Base-by-base conservation (phyloP, 2,329 filamentous ascomycete genomes). In the Fusarium heterosporum region DNA sequence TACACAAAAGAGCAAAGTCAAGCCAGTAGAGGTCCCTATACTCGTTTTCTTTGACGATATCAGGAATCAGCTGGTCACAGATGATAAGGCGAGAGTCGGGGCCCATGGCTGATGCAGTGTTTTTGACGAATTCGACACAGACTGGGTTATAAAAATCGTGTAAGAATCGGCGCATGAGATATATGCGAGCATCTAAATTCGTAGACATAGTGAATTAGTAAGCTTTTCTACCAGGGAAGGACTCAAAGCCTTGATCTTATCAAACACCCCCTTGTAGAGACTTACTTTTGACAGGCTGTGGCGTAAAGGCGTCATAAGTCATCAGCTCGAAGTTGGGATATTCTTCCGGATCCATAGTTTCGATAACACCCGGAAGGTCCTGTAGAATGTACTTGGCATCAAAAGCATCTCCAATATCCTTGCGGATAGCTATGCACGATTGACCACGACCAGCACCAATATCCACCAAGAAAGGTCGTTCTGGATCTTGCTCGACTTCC, bases 11-110 rank as follows among this genome's bases (percentile, higher is more conserved):
- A 8, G 70, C 69, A 29, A 76, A 64, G 46, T 78, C 76, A 4
- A 76, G 69, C 76, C 76, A 78, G 53, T 75, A 76, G 1, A 75
- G 56, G 19, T 73, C 71, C 52, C 61, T 64, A 25, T 71, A 62
- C 17, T 69, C 70, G 12, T 69, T 66, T 12, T 68, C 64, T 8
- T 74, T 64, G 2, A 75, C 75, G 48, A 58, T 69, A 12, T 76
- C 74, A 1, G 77, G 78, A 17, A 78, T 64, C 11, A 79, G 43
- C 61, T 76, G 74, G 42, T 79, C 76, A 50, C 75, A 78, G 22
- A 79, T 66, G 14, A 79, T 68, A 3, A 78, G 65, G 2, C 75
- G 74, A 3, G 76, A 77, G 41, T 74, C 74, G 0, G 74, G 73
- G 0, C 72, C 75, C 75, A 77, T 77, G 6, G 74, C 71, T 4